These are phyloP conservation scores for Candida peoriensis DNA, from an alignment of 805 yeast species.

Conservation along the genomic window DNA sequence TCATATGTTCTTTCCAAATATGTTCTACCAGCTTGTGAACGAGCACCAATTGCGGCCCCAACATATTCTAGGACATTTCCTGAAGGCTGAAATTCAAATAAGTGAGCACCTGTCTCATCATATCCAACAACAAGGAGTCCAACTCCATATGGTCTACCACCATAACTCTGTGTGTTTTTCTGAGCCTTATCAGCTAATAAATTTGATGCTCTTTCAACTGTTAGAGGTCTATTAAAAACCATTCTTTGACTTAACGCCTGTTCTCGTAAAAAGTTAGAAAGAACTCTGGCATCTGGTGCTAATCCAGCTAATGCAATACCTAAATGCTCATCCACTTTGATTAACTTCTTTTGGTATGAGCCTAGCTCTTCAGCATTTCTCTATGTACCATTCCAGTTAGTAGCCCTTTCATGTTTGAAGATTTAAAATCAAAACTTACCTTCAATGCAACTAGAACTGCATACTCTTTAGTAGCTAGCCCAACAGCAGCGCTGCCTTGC, in stretches of 20 bases:
- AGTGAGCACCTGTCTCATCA: constrained; percentile 92
- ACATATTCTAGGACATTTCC: constrained; percentile 88
- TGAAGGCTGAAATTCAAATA: constrained; percentile 92
- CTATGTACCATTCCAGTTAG: constrained; percentile 18
- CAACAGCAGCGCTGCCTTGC: constrained; percentile 97
- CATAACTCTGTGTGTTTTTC: constrained; percentile 91
- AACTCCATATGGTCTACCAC: constrained; percentile 97
- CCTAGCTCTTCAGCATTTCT: constrained; percentile 97
- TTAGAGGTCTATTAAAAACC: constrained; percentile 81
- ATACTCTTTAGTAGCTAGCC: constrained; percentile 77
- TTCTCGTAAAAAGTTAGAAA: constrained; percentile 83
- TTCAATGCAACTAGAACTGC: constrained; percentile 92
- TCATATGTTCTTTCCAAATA: constrained; percentile 85
- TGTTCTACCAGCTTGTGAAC: constrained; percentile 98
- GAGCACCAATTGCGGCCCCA: constrained; percentile 96
- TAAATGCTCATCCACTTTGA: constrained; percentile 87
- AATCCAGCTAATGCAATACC: constrained; percentile 96
- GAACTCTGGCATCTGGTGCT: constrained; percentile 96
- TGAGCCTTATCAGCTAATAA: constrained; percentile 96
- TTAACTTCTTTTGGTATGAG: constrained; percentile 90
- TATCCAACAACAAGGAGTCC: constrained; percentile 86
- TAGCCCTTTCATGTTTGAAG: not conserved
- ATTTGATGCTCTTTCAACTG: constrained; percentile 76
- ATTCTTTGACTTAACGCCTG: constrained; percentile 86
- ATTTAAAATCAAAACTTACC: constrained; percentile 16